Evolutionary conservation across 2,329 filamentous ascomycete species (phyloP).

Genomic region (Calonectria ilicicola): DNA sequence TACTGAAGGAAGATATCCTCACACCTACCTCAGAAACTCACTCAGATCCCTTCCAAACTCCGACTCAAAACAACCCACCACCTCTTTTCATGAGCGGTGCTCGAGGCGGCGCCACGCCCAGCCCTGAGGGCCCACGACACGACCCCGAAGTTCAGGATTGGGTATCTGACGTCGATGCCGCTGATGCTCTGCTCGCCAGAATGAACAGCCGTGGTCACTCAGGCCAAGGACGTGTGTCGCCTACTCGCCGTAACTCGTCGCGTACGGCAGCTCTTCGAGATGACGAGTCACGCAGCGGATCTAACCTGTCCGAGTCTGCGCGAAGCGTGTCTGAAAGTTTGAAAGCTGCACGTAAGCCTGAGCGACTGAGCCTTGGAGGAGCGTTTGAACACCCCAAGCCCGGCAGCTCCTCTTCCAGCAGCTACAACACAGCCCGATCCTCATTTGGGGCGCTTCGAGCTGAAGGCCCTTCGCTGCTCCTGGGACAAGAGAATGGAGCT

Average conservation of each 20-base stretch:
- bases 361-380: constrained; percentile 40
- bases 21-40: constrained; percentile 52
- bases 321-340: constrained; percentile 58
- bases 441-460: constrained; percentile 64
- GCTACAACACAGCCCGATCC: constrained; percentile 66
- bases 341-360: constrained; percentile 46
- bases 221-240: constrained; percentile 51
- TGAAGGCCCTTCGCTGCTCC: constrained; percentile 63
- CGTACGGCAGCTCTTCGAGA: constrained; percentile 52
- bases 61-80: constrained; percentile 43
- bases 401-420: constrained; percentile 56
- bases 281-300: constrained; percentile 66
- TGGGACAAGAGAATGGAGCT: constrained; percentile 44
- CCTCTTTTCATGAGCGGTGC: constrained; percentile 41
- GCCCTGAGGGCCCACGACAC: constrained; percentile 52
- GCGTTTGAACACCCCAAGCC: constrained; percentile 47
- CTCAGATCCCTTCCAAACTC: constrained; percentile 65
- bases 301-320: constrained; percentile 67
- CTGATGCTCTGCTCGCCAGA: constrained; percentile 63
- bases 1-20: constrained; percentile 37
- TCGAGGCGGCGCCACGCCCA: constrained; percentile 52
- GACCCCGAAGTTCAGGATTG: constrained; percentile 70
- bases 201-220: constrained; percentile 48
- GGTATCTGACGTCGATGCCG: constrained; percentile 67
- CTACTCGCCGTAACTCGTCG: constrained; percentile 52